Evolutionary conservation across 768 basidiomycete genomes (phyloP).

Genomic region (Lactarius indigo): DNA sequence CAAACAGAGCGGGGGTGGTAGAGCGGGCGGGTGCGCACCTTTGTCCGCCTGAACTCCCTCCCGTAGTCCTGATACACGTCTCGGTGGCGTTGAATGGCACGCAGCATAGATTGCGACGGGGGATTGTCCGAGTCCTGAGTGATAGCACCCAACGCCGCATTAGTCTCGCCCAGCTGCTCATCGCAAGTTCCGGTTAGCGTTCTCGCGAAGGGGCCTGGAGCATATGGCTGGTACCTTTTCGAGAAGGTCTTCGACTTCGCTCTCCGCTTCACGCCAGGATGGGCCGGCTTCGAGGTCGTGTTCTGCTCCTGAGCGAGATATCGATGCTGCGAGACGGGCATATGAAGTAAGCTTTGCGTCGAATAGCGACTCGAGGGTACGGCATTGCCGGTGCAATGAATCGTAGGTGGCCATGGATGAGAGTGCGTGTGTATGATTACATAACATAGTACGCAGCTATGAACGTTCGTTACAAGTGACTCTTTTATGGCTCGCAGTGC

Average conservation of each 20-base stretch:
- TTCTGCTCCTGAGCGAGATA: slow-evolving; percentile 47
- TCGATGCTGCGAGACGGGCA: slow-evolving; percentile 73
- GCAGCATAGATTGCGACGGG: slow-evolving; percentile 79
- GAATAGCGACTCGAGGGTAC: slow-evolving; percentile 90
- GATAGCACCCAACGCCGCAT: slow-evolving; percentile 70
- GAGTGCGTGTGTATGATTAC: not conserved
- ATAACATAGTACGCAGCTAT: not conserved
- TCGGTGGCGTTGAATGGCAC: slow-evolving; percentile 85
- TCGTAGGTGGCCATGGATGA: slow-evolving; percentile 74
- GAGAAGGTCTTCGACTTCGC: slow-evolving; percentile 80
- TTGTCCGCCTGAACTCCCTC: slow-evolving; percentile 81
- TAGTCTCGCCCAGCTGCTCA: slow-evolving; percentile 77
- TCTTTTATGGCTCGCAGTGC: not conserved
- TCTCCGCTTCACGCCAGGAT: slow-evolving; percentile 79
- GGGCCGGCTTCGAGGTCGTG: slow-evolving; percentile 57
- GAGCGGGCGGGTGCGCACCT: slow-evolving; percentile 44
- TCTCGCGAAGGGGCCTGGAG: not conserved
- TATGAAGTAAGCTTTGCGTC: slow-evolving; percentile 90
- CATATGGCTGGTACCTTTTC: slow-evolving; percentile 60
- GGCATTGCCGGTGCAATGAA: slow-evolving; percentile 83
- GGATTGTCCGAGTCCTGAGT: slow-evolving; percentile 63
- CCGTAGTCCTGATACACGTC: slow-evolving; percentile 88
- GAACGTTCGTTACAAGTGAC: too few relatives aligned
- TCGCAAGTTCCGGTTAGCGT: slow-evolving; percentile 24
- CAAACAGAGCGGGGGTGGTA: not conserved